These are phyloP conservation scores for Cyclotella sp. DNA, from an alignment of 108 stramenopile species.

Conservation along the genomic window DNA sequence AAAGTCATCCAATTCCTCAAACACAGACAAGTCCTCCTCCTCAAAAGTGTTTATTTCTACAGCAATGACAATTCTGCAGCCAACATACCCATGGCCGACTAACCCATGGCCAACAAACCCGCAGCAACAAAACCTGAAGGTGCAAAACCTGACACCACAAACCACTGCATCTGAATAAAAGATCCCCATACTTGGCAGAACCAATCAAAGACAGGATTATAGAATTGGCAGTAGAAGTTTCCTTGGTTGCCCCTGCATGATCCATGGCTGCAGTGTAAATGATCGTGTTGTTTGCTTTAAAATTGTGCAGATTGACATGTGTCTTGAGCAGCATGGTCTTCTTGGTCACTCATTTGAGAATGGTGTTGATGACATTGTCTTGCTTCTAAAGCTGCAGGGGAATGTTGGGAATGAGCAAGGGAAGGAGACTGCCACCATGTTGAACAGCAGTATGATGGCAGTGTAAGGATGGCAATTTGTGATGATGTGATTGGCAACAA, in stretches of 20 bases:
- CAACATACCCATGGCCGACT: no score
- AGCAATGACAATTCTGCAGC: no score
- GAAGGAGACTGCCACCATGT: conserved; percentile 39
- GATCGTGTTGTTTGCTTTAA: conserved; percentile 24
- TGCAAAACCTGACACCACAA: no score
- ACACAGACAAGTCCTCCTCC: no score
- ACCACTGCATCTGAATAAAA: no score
- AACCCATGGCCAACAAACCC: no score
- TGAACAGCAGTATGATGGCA: conserved; percentile 48
- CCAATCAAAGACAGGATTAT: no score
- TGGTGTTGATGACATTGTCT: conserved; percentile 1
- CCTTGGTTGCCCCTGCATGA: conserved; percentile 23
- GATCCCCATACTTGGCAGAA: no score
- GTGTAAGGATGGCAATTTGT: conserved; percentile 40
- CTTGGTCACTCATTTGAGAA: conserved; percentile 3
- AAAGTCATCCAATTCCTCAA: no score
- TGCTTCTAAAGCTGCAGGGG: conserved; percentile 20
- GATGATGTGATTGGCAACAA: conserved; percentile 20
- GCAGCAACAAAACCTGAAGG: no score
- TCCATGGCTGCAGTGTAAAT: conserved; percentile 37
- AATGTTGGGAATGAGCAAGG: conserved; percentile 12
- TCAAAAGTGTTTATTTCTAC: no score
- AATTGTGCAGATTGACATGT: conserved; percentile 25
- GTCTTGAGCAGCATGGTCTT: conserved; percentile 29
- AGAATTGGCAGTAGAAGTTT: no score